Conservation (phyloP, 495 filamentous ascomycete genomes). For the Hypoxylon cercidicola region DNA sequence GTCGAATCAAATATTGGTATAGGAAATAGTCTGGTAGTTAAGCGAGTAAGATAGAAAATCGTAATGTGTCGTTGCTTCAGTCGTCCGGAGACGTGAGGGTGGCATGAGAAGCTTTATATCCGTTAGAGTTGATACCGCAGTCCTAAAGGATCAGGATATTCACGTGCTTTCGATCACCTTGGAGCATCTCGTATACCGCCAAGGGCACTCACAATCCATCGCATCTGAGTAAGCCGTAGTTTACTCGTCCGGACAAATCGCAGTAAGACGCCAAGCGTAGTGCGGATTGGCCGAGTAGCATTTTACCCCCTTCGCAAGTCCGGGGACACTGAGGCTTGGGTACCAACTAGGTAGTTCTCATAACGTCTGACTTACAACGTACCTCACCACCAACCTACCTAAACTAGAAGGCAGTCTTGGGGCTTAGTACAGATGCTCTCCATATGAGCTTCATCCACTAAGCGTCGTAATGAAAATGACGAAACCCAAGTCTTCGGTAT, state of each 20-base stretch:
- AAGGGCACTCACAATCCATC: slow-evolving; percentile 12
- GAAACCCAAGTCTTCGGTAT: slow-evolving; percentile 22
- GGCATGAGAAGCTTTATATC: slow-evolving; percentile 31
- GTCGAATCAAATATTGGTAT: not conserved
- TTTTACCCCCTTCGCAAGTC: not conserved
- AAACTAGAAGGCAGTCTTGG: slow-evolving; percentile 33
- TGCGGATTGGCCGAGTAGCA: slow-evolving; percentile 24
- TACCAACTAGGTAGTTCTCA: too few species aligned
- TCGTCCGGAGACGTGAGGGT: slow-evolving; percentile 7
- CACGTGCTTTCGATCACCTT: slow-evolving; percentile 23
- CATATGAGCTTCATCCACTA: slow-evolving; percentile 16
- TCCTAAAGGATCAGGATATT: slow-evolving; percentile 21
- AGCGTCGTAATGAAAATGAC: slow-evolving; percentile 30
- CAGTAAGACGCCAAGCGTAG: slow-evolving; percentile 41
- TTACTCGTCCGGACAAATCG: slow-evolving; percentile 29
- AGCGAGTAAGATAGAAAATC: slow-evolving; percentile 12
- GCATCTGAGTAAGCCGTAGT: slow-evolving; percentile 34
- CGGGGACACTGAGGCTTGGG: slow-evolving; percentile 18
- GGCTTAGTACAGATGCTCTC: slow-evolving; percentile 26
- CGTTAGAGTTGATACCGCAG: slow-evolving; percentile 6
- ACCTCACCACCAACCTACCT: slow-evolving; percentile 31
- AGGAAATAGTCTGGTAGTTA: slow-evolving; percentile 1
- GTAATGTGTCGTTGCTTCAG: not conserved
- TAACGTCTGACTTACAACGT: slow-evolving; percentile 17
- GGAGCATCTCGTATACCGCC: slow-evolving; percentile 9